A percentile compares a stretch with the other conserved stretches of the same genome.
Evolutionary conservation across 768 basidiomycete species (phyloP).

Genomic region (Phylloporus sp.): DNA sequence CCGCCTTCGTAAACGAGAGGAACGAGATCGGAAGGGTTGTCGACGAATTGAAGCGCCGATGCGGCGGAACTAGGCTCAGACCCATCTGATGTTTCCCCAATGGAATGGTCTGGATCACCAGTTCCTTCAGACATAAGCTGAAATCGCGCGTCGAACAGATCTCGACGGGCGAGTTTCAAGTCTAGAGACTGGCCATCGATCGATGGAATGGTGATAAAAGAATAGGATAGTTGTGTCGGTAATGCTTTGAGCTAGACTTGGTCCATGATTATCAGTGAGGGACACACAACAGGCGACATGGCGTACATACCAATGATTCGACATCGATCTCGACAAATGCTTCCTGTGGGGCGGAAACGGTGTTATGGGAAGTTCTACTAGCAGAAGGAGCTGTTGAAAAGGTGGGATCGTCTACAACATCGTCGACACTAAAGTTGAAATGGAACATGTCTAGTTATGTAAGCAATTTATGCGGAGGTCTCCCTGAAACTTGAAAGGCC

Average conservation of each 20-base stretch:
- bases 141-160: conserved; percentile 95
- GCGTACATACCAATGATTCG: conserved; percentile 29
- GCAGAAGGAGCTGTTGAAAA: conserved; percentile 1
- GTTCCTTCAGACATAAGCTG: conserved; percentile 70
- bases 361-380: conserved; percentile 6
- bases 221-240: conserved; percentile 76
- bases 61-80: conserved; percentile 8
- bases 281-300: not conserved
- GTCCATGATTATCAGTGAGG: conserved; percentile 10
- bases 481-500: no score
- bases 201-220: conserved; percentile 58
- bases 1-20: conserved; percentile 95
- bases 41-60: conserved; percentile 59
- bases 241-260: conserved; percentile 58
- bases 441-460: no score
- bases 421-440: conserved; percentile 57
- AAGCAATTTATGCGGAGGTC: no score
- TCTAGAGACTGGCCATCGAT: conserved; percentile 22
- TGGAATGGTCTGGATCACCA: conserved; percentile 26
- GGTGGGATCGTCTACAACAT: conserved; percentile 33
- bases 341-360: not conserved
- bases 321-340: conserved; percentile 29
- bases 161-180: conserved; percentile 62
- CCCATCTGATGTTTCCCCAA: conserved; percentile 14
- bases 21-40: conserved; percentile 85